A percentile compares a stretch with the other conserved stretches of the same genome.
These are phyloP conservation scores for Pythium inflatum DNA, from an alignment of 352 stramenopile species.

Conservation along the genomic window DNA sequence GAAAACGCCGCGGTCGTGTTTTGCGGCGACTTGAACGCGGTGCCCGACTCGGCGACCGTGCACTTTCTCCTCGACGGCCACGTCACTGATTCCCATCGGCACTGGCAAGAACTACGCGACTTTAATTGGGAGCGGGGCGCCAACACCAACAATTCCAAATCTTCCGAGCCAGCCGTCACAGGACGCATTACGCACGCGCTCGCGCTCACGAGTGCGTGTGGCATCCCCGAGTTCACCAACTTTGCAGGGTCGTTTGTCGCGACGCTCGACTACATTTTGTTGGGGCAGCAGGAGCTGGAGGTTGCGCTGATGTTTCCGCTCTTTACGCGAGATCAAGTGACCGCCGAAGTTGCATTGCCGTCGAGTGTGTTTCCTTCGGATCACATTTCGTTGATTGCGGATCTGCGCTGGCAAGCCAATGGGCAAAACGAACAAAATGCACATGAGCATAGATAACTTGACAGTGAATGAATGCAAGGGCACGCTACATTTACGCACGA, in stretches of 20 bases:
- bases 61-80: conserved; percentile 55
- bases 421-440: too few species aligned
- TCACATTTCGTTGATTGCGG: conserved; percentile 75
- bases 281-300: conserved; percentile 41
- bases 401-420: conserved; percentile 66
- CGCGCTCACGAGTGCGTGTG: conserved; percentile 50
- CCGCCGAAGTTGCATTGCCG: conserved; percentile 63
- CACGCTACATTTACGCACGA: too few species aligned
- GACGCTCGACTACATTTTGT: conserved; percentile 77
- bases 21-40: conserved; percentile 71
- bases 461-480: too few species aligned
- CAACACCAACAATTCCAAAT: neutral
- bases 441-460: too few species aligned
- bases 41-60: conserved; percentile 49
- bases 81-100: conserved; percentile 49
- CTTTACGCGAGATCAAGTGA: conserved; percentile 65
- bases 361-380: conserved; percentile 80
- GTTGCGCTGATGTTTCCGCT: conserved; percentile 60
- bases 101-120: conserved; percentile 54
- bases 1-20: conserved; percentile 48
- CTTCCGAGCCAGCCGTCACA: conserved; percentile 4
- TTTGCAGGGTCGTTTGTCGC: conserved; percentile 66
- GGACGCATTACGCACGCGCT: conserved; percentile 51
- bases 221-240: conserved; percentile 73
- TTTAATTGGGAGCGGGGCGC: conserved; percentile 42